Evolutionary conservation across 2,329 filamentous ascomycete genomes (phyloP).

Genomic region (Epichloe scottii): DNA sequence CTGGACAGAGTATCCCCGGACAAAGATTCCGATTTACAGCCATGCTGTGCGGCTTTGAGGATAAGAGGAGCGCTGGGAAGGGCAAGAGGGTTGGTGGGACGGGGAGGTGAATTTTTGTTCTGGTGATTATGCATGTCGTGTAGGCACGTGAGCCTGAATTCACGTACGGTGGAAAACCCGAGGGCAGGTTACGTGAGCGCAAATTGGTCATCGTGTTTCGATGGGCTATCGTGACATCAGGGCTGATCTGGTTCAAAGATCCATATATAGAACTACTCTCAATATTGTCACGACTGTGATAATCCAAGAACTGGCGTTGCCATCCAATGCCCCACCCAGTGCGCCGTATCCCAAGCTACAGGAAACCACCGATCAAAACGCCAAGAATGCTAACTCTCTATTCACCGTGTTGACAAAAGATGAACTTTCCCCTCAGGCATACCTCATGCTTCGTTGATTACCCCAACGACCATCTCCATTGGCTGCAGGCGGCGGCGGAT

Average conservation of each 20-base stretch:
- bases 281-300: no score
- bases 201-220: no score
- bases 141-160: not conserved
- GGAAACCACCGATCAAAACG: no score
- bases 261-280: no score
- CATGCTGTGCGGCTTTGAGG: slow-evolving; percentile 39
- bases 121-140: not conserved
- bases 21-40: slow-evolving; percentile 44
- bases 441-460: not conserved
- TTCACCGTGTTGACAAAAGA: not conserved
- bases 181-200: no score
- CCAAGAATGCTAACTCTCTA: no score
- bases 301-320: no score
- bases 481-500: not conserved
- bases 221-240: no score
- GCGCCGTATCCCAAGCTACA: no score
- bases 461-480: not conserved
- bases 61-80: not conserved
- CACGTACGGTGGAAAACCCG: no score
- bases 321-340: no score
- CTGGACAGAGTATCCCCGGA: slow-evolving; percentile 37
- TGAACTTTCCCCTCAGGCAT: not conserved
- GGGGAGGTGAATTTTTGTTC: not conserved
- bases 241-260: no score
- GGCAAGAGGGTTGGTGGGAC: not conserved